A percentile compares a stretch with the other conserved stretches of the same genome.
These are phyloP conservation scores for Metschnikowia vanudenii DNA, from an alignment of 805 yeast genomes.

Conservation along the genomic window DNA sequence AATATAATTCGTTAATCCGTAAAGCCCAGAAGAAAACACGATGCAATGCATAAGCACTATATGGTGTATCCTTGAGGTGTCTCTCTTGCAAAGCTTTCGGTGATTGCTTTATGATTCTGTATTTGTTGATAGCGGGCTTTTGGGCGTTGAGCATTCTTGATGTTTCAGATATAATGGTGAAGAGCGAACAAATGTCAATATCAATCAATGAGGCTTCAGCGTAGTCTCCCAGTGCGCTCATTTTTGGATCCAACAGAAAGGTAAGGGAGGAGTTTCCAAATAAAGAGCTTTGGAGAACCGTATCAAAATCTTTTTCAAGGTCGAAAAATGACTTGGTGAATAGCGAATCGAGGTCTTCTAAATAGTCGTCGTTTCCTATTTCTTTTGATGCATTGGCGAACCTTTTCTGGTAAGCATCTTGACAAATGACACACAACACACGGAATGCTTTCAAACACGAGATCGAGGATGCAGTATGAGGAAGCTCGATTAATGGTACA, in stretches of 20 bases:
- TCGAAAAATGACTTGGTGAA: slow-evolving; percentile 23
- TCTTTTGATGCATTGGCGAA: slow-evolving; percentile 28
- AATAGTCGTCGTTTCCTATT: slow-evolving; percentile 17
- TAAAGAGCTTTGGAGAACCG: slow-evolving; percentile 17
- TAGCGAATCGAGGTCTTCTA: slow-evolving; percentile 23
- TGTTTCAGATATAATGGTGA: slow-evolving; percentile 27
- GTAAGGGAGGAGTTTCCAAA: slow-evolving; percentile 8
- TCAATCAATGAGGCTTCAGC: slow-evolving; percentile 35
- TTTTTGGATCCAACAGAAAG: slow-evolving; percentile 7
- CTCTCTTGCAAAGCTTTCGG: slow-evolving; percentile 11
- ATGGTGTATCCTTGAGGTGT: slow-evolving; percentile 23
- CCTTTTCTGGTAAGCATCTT: slow-evolving; percentile 40
- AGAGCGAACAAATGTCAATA: slow-evolving; percentile 37
- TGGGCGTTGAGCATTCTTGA: slow-evolving; percentile 27
- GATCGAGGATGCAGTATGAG: slow-evolving; percentile 23
- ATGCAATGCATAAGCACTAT: slow-evolving; percentile 45
- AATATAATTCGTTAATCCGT: slow-evolving; percentile 50
- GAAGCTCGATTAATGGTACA: slow-evolving; percentile 31
- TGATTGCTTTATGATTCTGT: slow-evolving; percentile 12
- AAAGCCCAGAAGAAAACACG: slow-evolving; percentile 45
- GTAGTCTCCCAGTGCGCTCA: slow-evolving; percentile 15
- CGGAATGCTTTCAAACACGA: slow-evolving; percentile 30
- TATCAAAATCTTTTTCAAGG: slow-evolving; percentile 25
- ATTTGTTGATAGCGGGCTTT: slow-evolving; percentile 17
- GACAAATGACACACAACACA: slow-evolving; percentile 26